A percentile compares a stretch with the other conserved stretches of the same genome.
These are phyloP conservation scores for Aegle marmelos DNA, from an alignment of 345 rosid species.

Conservation along the genomic window DNA sequence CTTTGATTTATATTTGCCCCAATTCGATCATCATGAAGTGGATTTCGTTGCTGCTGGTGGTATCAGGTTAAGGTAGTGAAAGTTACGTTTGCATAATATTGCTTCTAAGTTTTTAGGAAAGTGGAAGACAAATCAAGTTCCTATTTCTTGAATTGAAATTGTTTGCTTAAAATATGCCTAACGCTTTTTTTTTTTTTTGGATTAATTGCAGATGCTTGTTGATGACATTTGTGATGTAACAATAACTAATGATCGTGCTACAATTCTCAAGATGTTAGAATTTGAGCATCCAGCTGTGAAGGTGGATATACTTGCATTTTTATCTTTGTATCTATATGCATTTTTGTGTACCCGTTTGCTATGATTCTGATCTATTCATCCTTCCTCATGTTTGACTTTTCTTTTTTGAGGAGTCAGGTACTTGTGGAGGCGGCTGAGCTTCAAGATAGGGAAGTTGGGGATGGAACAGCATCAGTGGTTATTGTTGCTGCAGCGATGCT, in stretches of 20 bases:
- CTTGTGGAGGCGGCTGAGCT: conserved; percentile 98
- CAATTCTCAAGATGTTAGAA: conserved; percentile 89
- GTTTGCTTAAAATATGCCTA: no score
- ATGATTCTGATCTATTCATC: background rate
- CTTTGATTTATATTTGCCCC: background rate
- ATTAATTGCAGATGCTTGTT: conserved; percentile 71
- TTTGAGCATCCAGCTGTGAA: conserved; percentile 99
- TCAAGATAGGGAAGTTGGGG: conserved; percentile 97
- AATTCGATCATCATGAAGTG: background rate
- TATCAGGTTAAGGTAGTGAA: background rate
- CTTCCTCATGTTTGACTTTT: background rate
- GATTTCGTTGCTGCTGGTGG: background rate
- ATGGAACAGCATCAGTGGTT: conserved; percentile 95
- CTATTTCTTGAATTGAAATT: no score
- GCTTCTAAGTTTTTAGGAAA: background rate
- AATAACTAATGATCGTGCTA: conserved; percentile 94
- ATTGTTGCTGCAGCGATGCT: conserved; percentile 91
- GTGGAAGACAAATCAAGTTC: background rate
- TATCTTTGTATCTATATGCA: background rate
- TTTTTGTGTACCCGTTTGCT: background rate
- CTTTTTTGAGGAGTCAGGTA: conserved; percentile 46
- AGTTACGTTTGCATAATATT: background rate
- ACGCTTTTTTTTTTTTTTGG: background rate
- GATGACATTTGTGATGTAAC: conserved; percentile 97
- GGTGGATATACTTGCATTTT: conserved; percentile 32